Evolutionary conservation across 768 basidiomycete species (phyloP).

Genomic region (Hygrocybe punicea): DNA sequence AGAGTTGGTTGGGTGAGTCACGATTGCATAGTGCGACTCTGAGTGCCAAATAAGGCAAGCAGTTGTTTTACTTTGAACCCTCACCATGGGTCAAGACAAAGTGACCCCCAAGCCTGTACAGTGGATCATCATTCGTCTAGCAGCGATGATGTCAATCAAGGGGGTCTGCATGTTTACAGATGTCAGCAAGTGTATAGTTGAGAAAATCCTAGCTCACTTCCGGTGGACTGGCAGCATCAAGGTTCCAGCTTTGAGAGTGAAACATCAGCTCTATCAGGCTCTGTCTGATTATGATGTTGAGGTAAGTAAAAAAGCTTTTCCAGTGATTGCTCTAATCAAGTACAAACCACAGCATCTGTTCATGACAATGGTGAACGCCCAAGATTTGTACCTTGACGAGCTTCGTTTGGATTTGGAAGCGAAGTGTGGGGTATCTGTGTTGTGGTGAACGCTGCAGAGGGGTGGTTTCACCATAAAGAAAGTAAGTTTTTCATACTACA

Average conservation of each 20-base stretch:
- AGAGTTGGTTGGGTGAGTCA: too few relatives aligned
- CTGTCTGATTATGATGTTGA: slow-evolving; percentile 2
- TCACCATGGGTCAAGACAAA: too few relatives aligned
- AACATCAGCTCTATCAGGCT: neutral
- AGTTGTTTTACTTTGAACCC: too few relatives aligned
- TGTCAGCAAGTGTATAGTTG: neutral
- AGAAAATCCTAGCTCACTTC: neutral
- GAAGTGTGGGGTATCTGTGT: slow-evolving; percentile 18
- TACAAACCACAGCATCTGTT: neutral
- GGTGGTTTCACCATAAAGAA: slow-evolving; percentile 30
- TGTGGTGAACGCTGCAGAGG: slow-evolving; percentile 21
- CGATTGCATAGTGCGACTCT: too few relatives aligned
- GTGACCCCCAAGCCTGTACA: too few relatives aligned
- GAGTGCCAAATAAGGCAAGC: too few relatives aligned
- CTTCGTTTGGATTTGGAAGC: slow-evolving; percentile 20
- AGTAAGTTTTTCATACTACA: too few relatives aligned
- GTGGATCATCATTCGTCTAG: too few relatives aligned
- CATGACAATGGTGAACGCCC: slow-evolving; percentile 9
- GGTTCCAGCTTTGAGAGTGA: neutral
- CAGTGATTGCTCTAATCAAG: neutral
- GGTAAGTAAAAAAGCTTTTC: neutral
- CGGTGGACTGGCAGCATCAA: neutral
- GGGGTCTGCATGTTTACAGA: neutral
- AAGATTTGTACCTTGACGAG: slow-evolving; percentile 30
- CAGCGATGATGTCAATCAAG: neutral